phyloP scores from a whole-genome alignment of 768 basidiomycete species.

The Pisolithus sp. region DNA sequence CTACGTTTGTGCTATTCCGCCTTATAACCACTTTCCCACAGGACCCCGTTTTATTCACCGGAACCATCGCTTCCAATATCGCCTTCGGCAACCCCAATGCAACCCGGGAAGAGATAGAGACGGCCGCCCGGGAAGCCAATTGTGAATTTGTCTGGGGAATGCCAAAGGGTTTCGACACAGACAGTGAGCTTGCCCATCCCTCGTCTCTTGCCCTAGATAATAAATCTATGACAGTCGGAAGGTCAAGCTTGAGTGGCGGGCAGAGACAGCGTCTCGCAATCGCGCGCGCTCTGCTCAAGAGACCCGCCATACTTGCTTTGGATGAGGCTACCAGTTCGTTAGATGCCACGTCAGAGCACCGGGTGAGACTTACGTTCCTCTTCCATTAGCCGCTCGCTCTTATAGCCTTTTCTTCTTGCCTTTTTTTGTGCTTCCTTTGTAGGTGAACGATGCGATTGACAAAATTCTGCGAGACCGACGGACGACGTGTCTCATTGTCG shows the following conservation, averaged over 20 bases:
- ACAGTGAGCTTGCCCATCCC: slow-evolving; percentile 48
- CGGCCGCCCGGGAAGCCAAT: slow-evolving; percentile 85
- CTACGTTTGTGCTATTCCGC: not conserved
- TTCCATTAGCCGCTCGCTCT: not conserved
- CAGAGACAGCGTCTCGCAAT: slow-evolving; percentile 80
- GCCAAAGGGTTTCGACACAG: slow-evolving; percentile 90
- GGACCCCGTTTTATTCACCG: slow-evolving; percentile 86
- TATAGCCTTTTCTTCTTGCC: too few species aligned
- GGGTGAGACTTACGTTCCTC: slow-evolving; percentile 35
- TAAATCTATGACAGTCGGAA: slow-evolving; percentile 30
- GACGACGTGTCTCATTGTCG: slow-evolving; percentile 86
- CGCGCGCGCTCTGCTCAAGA: slow-evolving; percentile 81
- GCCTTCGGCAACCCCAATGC: slow-evolving; percentile 76
- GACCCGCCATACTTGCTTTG: slow-evolving; percentile 79
- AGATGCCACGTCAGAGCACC: slow-evolving; percentile 83
- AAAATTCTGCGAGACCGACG: slow-evolving; percentile 72
- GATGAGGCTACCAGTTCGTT: slow-evolving; percentile 89
- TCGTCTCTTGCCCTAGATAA: not conserved
- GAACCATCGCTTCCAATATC: slow-evolving; percentile 93
- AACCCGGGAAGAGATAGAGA: slow-evolving; percentile 78
- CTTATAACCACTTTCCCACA: slow-evolving; percentile 7
- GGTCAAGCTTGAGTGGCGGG: slow-evolving; percentile 45
- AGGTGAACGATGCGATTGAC: slow-evolving; percentile 89
- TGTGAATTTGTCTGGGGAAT: slow-evolving; percentile 96
- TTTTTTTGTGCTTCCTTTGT: not conserved